Evolutionary conservation across 106 monocot genomes (phyloP).

Genomic region (Gastrodia elata): DNA sequence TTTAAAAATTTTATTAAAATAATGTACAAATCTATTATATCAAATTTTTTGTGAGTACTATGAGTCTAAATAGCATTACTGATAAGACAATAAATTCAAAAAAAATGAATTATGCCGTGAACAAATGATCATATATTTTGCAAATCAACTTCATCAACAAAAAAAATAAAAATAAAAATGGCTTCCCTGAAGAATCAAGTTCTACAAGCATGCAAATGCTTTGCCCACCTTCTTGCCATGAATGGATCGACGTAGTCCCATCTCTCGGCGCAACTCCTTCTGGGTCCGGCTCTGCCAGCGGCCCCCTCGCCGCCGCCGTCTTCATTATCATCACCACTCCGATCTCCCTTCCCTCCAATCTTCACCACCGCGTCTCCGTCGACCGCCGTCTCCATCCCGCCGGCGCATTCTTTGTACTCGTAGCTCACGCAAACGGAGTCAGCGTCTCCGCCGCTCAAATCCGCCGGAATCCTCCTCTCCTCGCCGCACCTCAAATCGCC

Average conservation of each 20-base stretch:
- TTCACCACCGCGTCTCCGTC: slow-evolving; percentile 47
- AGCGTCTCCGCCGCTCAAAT: slow-evolving; percentile 19
- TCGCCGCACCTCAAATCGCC: slow-evolving; percentile 67
- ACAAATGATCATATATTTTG: too few relatives aligned
- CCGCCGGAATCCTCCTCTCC: slow-evolving; percentile 60
- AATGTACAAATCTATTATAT: too few relatives aligned
- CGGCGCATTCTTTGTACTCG: slow-evolving; percentile 64
- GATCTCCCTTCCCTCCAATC: slow-evolving; percentile 34
- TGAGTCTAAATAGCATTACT: too few relatives aligned
- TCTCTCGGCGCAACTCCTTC: slow-evolving; percentile 40
- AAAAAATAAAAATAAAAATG: not conserved
- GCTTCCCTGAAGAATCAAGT: slow-evolving; percentile 7
- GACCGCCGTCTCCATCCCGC: slow-evolving; percentile 29
- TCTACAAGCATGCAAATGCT: slow-evolving; percentile 76
- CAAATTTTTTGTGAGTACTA: too few relatives aligned
- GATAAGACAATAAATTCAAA: too few relatives aligned
- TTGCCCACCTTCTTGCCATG: slow-evolving; percentile 93
- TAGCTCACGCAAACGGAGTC: slow-evolving; percentile 46
- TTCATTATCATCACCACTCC: too few relatives aligned
- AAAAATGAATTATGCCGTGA: too few relatives aligned
- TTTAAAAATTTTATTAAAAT: too few relatives aligned
- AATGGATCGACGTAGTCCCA: slow-evolving; percentile 89
- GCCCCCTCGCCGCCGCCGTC: slow-evolving; percentile 4
- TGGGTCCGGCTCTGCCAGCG: slow-evolving; percentile 14
- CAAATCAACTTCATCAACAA: not conserved